Percentiles rank a stretch among this genome's conserved stretches.
Conservation (phyloP, 2,329 filamentous ascomycete species). For the Dothideomycetidae sp. region DNA sequence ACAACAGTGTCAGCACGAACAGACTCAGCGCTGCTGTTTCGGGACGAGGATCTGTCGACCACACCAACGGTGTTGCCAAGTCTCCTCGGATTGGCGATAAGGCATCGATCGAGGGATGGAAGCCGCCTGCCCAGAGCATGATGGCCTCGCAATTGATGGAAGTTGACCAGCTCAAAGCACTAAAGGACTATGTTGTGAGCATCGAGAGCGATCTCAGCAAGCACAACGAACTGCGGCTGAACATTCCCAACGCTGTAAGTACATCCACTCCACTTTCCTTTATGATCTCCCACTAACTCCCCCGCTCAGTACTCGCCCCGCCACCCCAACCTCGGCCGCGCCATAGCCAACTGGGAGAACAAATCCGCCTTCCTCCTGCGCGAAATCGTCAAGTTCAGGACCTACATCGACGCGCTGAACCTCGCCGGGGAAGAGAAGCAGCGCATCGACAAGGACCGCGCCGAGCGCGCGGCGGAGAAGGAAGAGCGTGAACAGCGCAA, state of each 20-base stretch:
- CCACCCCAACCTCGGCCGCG: constrained; percentile 63
- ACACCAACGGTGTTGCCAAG: constrained; percentile 35
- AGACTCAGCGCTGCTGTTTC: constrained; percentile 31
- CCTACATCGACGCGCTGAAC: constrained; percentile 76
- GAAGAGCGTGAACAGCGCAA: constrained; percentile 6
- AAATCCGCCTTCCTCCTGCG: constrained; percentile 83
- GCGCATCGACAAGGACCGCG: constrained; percentile 38
- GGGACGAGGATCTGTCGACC: constrained; percentile 44
- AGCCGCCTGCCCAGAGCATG: constrained; percentile 78
- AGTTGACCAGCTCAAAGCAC: constrained; percentile 60
- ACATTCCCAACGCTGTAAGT: constrained; percentile 67
- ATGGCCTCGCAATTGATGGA: constrained; percentile 67
- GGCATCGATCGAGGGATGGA: constrained; percentile 74
- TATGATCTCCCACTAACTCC: constrained; percentile 1
- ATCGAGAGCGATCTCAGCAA: constrained; percentile 73
- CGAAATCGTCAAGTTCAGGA: constrained; percentile 93
- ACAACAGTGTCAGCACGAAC: constrained; percentile 13
- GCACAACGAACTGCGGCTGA: constrained; percentile 76
- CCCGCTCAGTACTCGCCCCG: constrained; percentile 59
- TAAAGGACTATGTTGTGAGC: constrained; percentile 66
- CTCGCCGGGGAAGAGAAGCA: constrained; percentile 55
- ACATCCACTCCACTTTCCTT: background rate
- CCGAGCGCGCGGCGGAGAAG: constrained; percentile 4
- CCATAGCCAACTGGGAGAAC: constrained; percentile 93
- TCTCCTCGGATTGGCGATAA: constrained; percentile 70